Base-by-base conservation (phyloP, 768 basidiomycete species). In the Amanita molliuscula region DNA sequence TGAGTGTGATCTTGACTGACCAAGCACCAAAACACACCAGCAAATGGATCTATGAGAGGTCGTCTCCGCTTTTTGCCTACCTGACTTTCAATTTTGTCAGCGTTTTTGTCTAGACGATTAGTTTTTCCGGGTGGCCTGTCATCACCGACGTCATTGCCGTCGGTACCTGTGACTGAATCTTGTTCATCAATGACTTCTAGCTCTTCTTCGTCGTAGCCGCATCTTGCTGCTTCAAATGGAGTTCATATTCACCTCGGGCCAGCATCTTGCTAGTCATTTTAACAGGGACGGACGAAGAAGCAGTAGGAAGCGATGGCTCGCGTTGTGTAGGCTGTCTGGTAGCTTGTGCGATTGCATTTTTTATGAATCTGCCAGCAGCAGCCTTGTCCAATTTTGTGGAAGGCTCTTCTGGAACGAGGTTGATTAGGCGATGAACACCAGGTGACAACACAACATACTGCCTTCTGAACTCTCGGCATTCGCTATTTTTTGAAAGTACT, bases 401-500 rank as follows among this genome's bases (percentile, higher is more conserved):
- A 43, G 66, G 65, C 53, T 67, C 75, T 53, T 67, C 75, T 76
- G 58, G 28, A 42, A 26, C 7, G 31, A 34, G 20, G 52, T 48
- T 26, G 35, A 34, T 50, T 38, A 29, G 49, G 44, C 36, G 47
- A 44, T 18, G 38, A 49, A 37, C 28, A 41, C 33, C 34, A 11
- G 10, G 34, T 28, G 33, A 48, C 47, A 38, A 29, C 16, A 21
- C 8, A 13, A 65, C 78, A 55, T 50, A 81, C 82, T 75, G 60
- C 74, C 67, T 16, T 73, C 72, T 8, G 81, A 76, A 48, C 81
- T 79, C 64, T 92, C 87, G 3, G 88, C 84, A 18, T 73, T 69
- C 53, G 80, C 75, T 47, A 92, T 84, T 61, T 92, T 93, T 54
- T 80, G 79, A 67, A 92, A 92, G 65, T 93, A 92, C 54, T 79